Evolutionary conservation across 192 early-diverging fungal genomes (phyloP).

Genomic region (Coemansia javaensis): DNA sequence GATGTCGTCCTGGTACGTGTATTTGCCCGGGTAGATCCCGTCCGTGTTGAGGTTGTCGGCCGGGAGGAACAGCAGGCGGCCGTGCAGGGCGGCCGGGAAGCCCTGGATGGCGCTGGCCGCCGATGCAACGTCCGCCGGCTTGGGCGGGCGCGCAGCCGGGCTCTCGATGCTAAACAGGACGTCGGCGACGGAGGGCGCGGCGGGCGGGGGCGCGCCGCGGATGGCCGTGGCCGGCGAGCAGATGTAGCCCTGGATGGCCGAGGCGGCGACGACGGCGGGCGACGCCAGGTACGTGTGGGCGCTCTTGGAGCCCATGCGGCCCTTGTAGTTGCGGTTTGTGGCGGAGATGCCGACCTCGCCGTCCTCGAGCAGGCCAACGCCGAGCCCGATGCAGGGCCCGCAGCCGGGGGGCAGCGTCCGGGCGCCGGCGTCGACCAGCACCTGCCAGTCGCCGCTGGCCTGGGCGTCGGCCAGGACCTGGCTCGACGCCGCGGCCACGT

Average conservation of each 20-base stretch:
- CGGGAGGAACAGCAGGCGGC: slow-evolving; percentile 84
- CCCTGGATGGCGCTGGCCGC: slow-evolving; percentile 49
- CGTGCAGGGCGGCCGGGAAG: slow-evolving; percentile 70
- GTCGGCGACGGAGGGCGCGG: slow-evolving; percentile 6
- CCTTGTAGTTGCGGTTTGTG: slow-evolving; percentile 98
- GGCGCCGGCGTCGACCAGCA: slow-evolving; percentile 83
- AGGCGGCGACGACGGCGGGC: slow-evolving; percentile 94
- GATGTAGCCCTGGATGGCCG: slow-evolving; percentile 84
- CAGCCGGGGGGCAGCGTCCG: slow-evolving; percentile 88
- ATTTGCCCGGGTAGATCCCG: slow-evolving; percentile 97
- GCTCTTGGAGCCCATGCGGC: slow-evolving; percentile 92
- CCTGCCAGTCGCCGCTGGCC: slow-evolving; percentile 80
- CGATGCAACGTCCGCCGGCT: too few species aligned
- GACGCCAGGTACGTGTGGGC: slow-evolving; percentile 93
- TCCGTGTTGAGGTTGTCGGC: slow-evolving; percentile 98
- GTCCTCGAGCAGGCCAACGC: slow-evolving; percentile 88
- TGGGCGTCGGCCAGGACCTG: slow-evolving; percentile 88
- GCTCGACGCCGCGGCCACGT: slow-evolving; percentile 89
- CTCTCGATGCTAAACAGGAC: slow-evolving; percentile 34
- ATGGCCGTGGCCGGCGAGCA: slow-evolving; percentile 52
- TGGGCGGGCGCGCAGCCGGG: too few species aligned
- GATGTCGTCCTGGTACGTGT: slow-evolving; percentile 97
- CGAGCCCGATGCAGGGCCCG: slow-evolving; percentile 94
- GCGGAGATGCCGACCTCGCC: slow-evolving; percentile 98
- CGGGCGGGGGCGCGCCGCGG: slow-evolving; percentile 2